Evolutionary conservation across 768 basidiomycete species (phyloP).

Genomic region (Boletus eberwhitei): DNA sequence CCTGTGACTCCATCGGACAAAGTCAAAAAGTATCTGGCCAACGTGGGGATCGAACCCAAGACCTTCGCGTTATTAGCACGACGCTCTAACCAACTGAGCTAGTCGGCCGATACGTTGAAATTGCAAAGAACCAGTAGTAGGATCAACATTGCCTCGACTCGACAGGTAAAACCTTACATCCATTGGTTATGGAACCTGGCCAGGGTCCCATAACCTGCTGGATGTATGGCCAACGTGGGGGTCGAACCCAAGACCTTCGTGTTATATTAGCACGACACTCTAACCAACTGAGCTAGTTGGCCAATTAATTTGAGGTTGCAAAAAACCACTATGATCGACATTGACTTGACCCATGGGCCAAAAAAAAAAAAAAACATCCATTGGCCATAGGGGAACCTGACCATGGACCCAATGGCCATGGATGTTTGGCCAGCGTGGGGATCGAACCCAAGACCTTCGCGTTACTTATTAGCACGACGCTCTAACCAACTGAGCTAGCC

Average conservation of each 20-base stretch:
- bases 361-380: no score
- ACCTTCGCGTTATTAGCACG: conserved; percentile 41
- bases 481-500: conserved; percentile 24
- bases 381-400: no score
- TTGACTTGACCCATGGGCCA: no score
- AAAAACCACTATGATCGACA: no score
- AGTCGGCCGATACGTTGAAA: conserved; percentile 18
- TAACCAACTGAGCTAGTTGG: conserved; percentile 35
- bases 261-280: conserved; percentile 36
- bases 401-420: no score
- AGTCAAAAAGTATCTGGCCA: conserved; percentile 42
- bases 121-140: no score
- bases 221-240: conserved; percentile 53
- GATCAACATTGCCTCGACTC: no score
- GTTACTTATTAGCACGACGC: conserved; percentile 35
- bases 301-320: neutral
- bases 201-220: no score
- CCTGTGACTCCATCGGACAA: no score
- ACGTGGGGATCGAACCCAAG: conserved; percentile 80
- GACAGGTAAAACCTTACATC: no score
- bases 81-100: conserved; percentile 35
- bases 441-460: conserved; percentile 69
- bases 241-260: conserved; percentile 70
- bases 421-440: conserved; percentile 61
- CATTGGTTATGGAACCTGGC: no score